These are phyloP conservation scores for Termitomyces sp. DNA, from an alignment of 768 basidiomycete genomes.

Conservation along the genomic window DNA sequence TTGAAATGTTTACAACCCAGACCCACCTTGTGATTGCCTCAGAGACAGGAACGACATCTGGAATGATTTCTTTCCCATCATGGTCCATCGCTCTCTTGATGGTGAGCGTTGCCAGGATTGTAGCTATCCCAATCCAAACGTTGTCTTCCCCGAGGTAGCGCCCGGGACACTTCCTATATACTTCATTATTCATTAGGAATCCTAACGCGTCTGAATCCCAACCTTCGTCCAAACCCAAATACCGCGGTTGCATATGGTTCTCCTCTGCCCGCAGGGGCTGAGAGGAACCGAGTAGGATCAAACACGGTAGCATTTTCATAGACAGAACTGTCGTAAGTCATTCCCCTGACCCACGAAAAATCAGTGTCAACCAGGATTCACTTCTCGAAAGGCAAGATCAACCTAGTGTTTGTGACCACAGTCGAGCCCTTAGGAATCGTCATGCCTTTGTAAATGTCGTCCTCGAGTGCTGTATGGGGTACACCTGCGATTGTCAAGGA, in stretches of 20 bases:
- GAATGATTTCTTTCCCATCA: constrained; percentile 29
- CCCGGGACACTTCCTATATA: constrained; percentile 30
- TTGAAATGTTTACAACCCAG: neutral
- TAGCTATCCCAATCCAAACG: constrained; percentile 21
- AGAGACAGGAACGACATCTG: constrained; percentile 9
- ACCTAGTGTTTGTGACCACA: neutral
- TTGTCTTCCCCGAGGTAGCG: constrained; percentile 36
- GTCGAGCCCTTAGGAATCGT: constrained; percentile 26
- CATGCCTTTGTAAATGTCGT: neutral
- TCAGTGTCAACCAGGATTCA: constrained; percentile 29
- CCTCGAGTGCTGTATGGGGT: neutral
- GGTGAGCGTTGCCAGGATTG: constrained; percentile 23
- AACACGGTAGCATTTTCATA: constrained; percentile 36
- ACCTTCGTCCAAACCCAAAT: constrained; percentile 23
- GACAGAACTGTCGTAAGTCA: constrained; percentile 27
- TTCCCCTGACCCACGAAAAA: constrained; percentile 23
- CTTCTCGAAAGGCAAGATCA: neutral
- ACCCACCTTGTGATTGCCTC: constrained; percentile 1
- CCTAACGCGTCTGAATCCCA: neutral
- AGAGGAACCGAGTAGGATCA: constrained; percentile 33
- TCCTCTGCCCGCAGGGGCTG: constrained; percentile 11
- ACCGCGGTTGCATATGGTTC: constrained; percentile 10
- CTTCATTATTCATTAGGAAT: neutral
- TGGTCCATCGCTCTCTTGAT: constrained; percentile 29
- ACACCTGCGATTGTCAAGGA: neutral